These are phyloP conservation scores for Passiflora organensis DNA, from an alignment of 345 rosid species.

Conservation along the genomic window DNA sequence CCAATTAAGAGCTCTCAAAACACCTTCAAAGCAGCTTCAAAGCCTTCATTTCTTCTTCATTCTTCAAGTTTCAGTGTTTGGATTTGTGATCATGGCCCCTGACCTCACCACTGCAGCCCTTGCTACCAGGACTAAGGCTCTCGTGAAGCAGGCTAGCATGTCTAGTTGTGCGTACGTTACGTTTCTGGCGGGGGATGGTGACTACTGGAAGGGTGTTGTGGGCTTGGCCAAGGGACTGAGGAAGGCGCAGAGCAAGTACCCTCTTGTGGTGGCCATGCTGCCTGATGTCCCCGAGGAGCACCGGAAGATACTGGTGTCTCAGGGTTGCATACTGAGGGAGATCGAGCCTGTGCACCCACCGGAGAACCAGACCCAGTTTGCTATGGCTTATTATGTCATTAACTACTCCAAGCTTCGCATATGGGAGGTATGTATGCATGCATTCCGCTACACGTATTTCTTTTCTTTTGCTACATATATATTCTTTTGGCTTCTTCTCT, in stretches of 20 bases:
- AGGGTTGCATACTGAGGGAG: constrained; percentile 63
- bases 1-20: not conserved
- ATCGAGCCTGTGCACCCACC: constrained; percentile 76
- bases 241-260: constrained; percentile 52
- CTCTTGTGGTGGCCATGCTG: constrained; percentile 70
- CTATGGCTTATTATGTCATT: constrained; percentile 74
- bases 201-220: constrained; percentile 69
- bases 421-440: constrained; percentile 51
- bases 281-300: constrained; percentile 87
- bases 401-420: constrained; percentile 87
- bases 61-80: not conserved
- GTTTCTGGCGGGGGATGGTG: constrained; percentile 71
- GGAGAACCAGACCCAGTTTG: too few species aligned
- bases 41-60: too few species aligned
- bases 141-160: constrained; percentile 23
- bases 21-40: not conserved
- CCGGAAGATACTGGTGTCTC: constrained; percentile 45
- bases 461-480: not conserved
- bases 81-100: constrained; percentile 11
- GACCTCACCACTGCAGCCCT: not conserved
- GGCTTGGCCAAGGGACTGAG: constrained; percentile 80
- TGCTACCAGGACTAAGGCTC: not conserved
- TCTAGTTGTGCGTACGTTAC: constrained; percentile 46
- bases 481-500: not conserved
- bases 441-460: not conserved